Percentiles rank a stretch among this genome's conserved stretches.
Evolutionary conservation across 768 basidiomycete species (phyloP).

Genomic region (Lactifluus rugatus): DNA sequence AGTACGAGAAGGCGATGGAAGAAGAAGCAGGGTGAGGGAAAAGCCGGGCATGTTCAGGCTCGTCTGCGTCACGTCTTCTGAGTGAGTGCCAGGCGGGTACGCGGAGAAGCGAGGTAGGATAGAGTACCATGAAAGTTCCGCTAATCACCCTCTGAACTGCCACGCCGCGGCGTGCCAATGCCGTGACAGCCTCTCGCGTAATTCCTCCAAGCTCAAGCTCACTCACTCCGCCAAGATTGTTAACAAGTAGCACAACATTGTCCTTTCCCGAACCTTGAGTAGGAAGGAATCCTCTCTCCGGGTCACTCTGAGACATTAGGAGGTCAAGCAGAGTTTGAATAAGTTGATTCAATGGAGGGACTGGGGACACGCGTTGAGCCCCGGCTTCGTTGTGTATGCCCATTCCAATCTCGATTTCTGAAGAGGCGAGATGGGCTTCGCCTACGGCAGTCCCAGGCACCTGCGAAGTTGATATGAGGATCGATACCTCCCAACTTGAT

Average conservation of each 20-base stretch:
- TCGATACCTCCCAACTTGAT: not conserved
- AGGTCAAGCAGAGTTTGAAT: constrained; percentile 61
- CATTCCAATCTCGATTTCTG: constrained; percentile 82
- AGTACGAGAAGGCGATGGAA: constrained; percentile 42
- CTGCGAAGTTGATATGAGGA: constrained; percentile 27
- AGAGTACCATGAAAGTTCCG: constrained; percentile 78
- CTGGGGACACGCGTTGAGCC: constrained; percentile 52
- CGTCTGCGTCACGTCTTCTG: constrained; percentile 39
- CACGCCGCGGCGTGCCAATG: constrained; percentile 48
- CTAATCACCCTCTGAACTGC: constrained; percentile 52
- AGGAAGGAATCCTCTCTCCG: constrained; percentile 67
- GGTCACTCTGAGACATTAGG: constrained; percentile 61
- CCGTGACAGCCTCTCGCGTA: constrained; percentile 47
- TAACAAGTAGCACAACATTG: constrained; percentile 68
- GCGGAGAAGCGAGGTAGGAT: not conserved
- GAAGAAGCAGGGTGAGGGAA: constrained; percentile 70
- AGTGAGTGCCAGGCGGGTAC: not conserved
- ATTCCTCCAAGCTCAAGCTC: constrained; percentile 72
- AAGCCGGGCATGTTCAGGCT: constrained; percentile 92
- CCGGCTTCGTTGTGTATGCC: constrained; percentile 91
- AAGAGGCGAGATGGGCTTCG: constrained; percentile 42
- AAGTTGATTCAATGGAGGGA: constrained; percentile 62
- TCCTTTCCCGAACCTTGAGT: constrained; percentile 56
- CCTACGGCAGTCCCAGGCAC: constrained; percentile 66
- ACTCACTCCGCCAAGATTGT: constrained; percentile 81